phyloP scores from a whole-genome alignment of 2,329 filamentous ascomycete genomes.

The Alternaria ventricosa region DNA sequence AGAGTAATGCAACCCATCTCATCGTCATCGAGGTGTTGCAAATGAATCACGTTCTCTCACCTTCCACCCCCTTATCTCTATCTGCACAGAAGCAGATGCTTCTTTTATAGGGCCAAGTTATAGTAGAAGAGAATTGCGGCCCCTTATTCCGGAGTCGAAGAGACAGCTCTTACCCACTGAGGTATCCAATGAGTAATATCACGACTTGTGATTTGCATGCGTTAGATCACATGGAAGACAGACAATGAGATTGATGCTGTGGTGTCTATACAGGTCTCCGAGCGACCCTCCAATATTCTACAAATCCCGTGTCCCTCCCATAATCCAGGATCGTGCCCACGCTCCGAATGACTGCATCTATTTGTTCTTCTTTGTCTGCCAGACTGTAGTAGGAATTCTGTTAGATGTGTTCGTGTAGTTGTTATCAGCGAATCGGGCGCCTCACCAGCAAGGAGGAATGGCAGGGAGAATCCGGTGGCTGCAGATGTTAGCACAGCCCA shows the following conservation, averaged over 20 bases:
- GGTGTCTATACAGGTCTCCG: constrained; percentile 42
- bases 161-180: background rate
- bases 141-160: background rate
- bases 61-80: background rate
- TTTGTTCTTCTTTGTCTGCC: constrained; percentile 71
- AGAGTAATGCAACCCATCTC: constrained; percentile 12
- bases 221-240: constrained; percentile 19
- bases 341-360: constrained; percentile 25
- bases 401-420: constrained; percentile 25
- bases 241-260: constrained; percentile 47
- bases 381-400: constrained; percentile 56
- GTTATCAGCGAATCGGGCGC: background rate
- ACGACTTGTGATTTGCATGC: background rate
- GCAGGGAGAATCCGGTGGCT: constrained; percentile 65
- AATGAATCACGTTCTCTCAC: background rate
- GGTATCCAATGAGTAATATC: constrained; percentile 2
- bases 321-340: constrained; percentile 24
- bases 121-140: background rate
- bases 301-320: constrained; percentile 28
- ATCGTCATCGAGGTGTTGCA: constrained; percentile 9
- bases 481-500: constrained; percentile 47
- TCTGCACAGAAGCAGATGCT: background rate
- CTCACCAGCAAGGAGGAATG: constrained; percentile 71
- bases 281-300: constrained; percentile 42
- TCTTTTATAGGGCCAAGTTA: too few species aligned